Conservation (phyloP, 1,284 basidiomycete genomes). For the Sporisorium graminicola region DNA sequence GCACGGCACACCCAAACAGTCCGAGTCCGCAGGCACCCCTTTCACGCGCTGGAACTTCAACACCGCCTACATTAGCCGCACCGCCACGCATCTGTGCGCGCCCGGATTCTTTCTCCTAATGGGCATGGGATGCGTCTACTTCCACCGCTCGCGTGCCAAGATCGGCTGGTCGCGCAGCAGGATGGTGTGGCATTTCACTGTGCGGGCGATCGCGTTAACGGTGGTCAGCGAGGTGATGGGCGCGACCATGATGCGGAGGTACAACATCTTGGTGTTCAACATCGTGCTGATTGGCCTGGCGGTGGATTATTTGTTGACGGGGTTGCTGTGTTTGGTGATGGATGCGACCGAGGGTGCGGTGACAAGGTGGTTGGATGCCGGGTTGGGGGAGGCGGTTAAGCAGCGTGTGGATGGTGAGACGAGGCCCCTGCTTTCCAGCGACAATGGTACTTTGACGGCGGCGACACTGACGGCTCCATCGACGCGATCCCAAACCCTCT, state of each 20-base stretch:
- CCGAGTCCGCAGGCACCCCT: constrained; percentile 34
- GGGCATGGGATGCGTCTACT: constrained; percentile 59
- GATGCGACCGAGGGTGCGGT: constrained; percentile 19
- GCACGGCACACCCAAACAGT: constrained; percentile 46
- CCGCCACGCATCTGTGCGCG: constrained; percentile 54
- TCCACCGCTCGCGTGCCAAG: constrained; percentile 28
- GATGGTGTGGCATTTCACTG: constrained; percentile 34
- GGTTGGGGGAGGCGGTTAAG: background rate
- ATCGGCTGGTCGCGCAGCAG: constrained; percentile 28
- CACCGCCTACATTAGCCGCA: constrained; percentile 33
- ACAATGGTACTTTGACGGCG: background rate
- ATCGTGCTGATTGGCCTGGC: constrained; percentile 53
- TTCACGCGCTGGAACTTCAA: constrained; percentile 39
- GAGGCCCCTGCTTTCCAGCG: background rate
- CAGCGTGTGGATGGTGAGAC: background rate
- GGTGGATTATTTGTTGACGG: constrained; percentile 51
- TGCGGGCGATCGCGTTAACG: constrained; percentile 37
- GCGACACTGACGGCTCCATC: constrained; percentile 1
- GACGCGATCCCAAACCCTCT: constrained; percentile 5
- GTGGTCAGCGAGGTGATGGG: constrained; percentile 46
- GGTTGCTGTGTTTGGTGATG: constrained; percentile 36
- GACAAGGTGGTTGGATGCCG: constrained; percentile 16
- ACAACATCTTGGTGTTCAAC: constrained; percentile 37
- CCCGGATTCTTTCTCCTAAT: constrained; percentile 57
- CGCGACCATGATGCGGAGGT: constrained; percentile 21